These are phyloP conservation scores for Pythium inflatum DNA, from an alignment of 352 stramenopile species.

Conservation along the genomic window DNA sequence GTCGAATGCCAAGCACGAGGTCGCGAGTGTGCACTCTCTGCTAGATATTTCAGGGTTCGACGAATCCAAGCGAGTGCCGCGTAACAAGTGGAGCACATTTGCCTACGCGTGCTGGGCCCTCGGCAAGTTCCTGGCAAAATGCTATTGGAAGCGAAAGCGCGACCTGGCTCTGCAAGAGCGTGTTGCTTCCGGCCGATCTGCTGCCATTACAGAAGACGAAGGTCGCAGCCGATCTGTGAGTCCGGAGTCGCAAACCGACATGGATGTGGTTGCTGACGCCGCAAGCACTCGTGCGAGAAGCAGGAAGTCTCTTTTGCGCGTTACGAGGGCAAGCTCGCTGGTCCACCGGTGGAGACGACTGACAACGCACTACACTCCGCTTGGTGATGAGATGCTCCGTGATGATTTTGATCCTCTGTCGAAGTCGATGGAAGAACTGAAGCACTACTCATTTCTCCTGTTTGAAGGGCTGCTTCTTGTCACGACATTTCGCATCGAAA, in stretches of 20 bases:
- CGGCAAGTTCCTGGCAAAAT: conserved; percentile 53
- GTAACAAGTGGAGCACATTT: conserved; percentile 81
- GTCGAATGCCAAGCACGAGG: conserved; percentile 51
- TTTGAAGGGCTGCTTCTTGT: conserved; percentile 68
- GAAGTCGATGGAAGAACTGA: conserved; percentile 60
- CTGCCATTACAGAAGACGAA: not conserved
- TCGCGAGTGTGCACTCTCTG: conserved; percentile 71
- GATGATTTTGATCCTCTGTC: conserved; percentile 66
- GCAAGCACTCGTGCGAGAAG: conserved; percentile 36
- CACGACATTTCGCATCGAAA: conserved; percentile 70
- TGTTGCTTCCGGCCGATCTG: conserved; percentile 8
- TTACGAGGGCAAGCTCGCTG: conserved; percentile 49
- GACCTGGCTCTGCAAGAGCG: conserved; percentile 16
- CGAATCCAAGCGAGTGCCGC: conserved; percentile 60
- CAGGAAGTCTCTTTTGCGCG: conserved; percentile 51
- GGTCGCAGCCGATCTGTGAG: not conserved
- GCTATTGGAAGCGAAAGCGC: conserved; percentile 34
- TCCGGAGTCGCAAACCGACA: not conserved
- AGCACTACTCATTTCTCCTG: conserved; percentile 59
- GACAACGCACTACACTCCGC: conserved; percentile 43
- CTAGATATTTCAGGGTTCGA: conserved; percentile 70
- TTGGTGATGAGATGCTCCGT: conserved; percentile 51
- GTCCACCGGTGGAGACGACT: conserved; percentile 67
- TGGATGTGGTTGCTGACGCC: conserved; percentile 23
- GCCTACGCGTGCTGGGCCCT: conserved; percentile 66